Evolutionary conservation across 768 basidiomycete species (phyloP), one percentile per base, ranked within the genome.

Genomic region (Cystobasidium tubakii): DNA sequence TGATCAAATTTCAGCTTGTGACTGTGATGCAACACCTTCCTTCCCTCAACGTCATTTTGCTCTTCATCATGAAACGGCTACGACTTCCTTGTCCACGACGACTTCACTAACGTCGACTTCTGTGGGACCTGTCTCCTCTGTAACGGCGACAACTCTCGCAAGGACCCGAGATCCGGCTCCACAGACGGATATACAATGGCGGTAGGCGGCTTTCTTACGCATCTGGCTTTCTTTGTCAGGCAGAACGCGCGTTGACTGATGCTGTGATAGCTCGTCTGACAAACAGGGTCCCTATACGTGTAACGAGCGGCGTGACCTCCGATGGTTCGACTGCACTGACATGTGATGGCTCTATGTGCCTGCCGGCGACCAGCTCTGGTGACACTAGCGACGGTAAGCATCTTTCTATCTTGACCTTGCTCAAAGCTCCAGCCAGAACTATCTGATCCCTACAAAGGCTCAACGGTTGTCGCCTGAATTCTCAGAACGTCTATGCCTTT

Each of bases 61-160:
- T n/a, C n/a, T n/a, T n/a, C n/a, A n/a, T n/a, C n/a, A n/a, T n/a
- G n/a, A n/a, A n/a, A 62, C 60, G 60, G 25, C 36, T 17, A 27
- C 60, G 25, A 13, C 60, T 62, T 27, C 60, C 19, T 4, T 57
- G 19, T 19, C 54, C 19, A 6, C 54, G 12, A 25, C 54, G 23
- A 25, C 54, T 62, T 7, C 60, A n/a, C n/a, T n/a, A 7, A 62
- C 60, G 31, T 9, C 23, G 25, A 62, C 23, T 12, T n/a, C 60
- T 39, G 9, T 33, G 36, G 3, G 4, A 57, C 19, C 23, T 62
- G n/a, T 33, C 9, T 27, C 63, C 39, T 42, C 63, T 23, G 39
- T 42, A 36, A 3, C 63, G 39, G n/a, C 63, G 63, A 65, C 63
- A 17, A n/a, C n/a, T 65, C 63, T 65, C 4, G 31, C 31, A 60